These are phyloP conservation scores for Colletotrichum lentis DNA, from an alignment of 2,329 filamentous ascomycete species.

Conservation along the genomic window DNA sequence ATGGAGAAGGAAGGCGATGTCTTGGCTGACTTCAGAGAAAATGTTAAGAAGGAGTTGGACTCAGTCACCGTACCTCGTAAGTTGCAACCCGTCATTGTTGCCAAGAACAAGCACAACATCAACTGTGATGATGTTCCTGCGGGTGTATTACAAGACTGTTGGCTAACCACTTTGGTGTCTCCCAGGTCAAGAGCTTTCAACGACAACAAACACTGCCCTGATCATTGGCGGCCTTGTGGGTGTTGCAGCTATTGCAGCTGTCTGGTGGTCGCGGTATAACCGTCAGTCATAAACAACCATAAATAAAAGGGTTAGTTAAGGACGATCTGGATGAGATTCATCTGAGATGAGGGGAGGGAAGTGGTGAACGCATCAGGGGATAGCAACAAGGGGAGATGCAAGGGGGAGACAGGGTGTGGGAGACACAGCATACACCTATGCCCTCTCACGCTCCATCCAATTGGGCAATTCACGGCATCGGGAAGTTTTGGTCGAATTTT, in stretches of 20 bases:
- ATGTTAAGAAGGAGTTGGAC: slow-evolving; percentile 49
- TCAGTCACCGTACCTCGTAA: slow-evolving; percentile 46
- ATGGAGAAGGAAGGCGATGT: slow-evolving; percentile 63
- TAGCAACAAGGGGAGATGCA: background rate
- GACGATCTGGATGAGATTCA: background rate
- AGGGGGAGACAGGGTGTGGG: background rate
- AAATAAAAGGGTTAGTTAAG: background rate
- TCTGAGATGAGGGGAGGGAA: background rate
- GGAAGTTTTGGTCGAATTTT: background rate
- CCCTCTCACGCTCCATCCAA: background rate
- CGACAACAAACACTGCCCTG: slow-evolving; percentile 43
- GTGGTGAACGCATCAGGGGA: background rate
- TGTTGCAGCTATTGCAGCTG: slow-evolving; percentile 45
- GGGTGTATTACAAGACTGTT: background rate
- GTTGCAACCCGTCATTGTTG: slow-evolving; percentile 30
- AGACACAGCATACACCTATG: background rate
- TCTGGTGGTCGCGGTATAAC: slow-evolving; percentile 36
- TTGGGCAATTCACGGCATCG: slow-evolving; percentile 1
- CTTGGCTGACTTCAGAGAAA: slow-evolving; percentile 52
- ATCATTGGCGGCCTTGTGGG: slow-evolving; percentile 49
- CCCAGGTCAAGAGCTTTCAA: slow-evolving; percentile 46
- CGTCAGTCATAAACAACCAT: slow-evolving; percentile 18
- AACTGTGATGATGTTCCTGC: slow-evolving; percentile 39
- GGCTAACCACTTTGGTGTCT: slow-evolving; percentile 40
- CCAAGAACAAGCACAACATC: slow-evolving; percentile 34